Percentiles rank a stretch among this genome's conserved stretches.
Conservation (phyloP, 1,139 yeast species). For the Scheffersomyces lignicola region DNA sequence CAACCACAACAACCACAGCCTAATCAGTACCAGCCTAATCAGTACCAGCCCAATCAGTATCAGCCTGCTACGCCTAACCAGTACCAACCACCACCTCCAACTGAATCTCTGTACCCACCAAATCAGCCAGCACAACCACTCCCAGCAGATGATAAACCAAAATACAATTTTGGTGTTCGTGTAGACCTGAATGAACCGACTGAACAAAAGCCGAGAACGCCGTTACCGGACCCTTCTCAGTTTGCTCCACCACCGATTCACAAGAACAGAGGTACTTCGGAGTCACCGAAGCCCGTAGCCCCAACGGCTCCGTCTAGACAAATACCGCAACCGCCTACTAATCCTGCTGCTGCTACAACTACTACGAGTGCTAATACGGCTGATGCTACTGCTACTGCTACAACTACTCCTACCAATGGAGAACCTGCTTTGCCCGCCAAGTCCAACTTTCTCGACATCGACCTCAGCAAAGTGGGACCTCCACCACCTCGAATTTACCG, state of each 20-base stretch:
- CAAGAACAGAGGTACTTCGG: slow-evolving; percentile 17
- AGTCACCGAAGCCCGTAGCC: slow-evolving; percentile 25
- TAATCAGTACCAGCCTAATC: not conserved
- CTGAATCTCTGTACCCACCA: slow-evolving; percentile 7
- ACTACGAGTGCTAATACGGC: no score
- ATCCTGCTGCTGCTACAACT: slow-evolving; percentile 5
- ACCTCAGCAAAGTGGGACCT: slow-evolving; percentile 8
- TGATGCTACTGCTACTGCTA: no score
- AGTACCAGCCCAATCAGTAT: no score
- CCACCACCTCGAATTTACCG: slow-evolving; percentile 13
- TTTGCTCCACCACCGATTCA: slow-evolving; percentile 48
- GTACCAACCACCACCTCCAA: no score
- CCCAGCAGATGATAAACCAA: slow-evolving; percentile 8
- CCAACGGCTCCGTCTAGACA: no score
- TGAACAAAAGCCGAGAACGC: slow-evolving; percentile 17
- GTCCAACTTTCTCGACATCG: slow-evolving; percentile 6
- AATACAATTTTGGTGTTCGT: not conserved
- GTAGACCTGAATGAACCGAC: slow-evolving; percentile 3
- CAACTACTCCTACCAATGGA: slow-evolving; percentile 6
- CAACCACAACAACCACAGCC: slow-evolving; percentile 8
- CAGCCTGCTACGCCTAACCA: no score
- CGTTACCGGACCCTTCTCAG: slow-evolving; percentile 37
- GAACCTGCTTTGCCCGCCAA: slow-evolving; percentile 7
- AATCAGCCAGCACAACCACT: slow-evolving; percentile 8
- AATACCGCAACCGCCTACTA: slow-evolving; percentile 18